Conservation (phyloP, 225 moss, liverwort and hornwort genomes). For the Polytrichum formosum region DNA sequence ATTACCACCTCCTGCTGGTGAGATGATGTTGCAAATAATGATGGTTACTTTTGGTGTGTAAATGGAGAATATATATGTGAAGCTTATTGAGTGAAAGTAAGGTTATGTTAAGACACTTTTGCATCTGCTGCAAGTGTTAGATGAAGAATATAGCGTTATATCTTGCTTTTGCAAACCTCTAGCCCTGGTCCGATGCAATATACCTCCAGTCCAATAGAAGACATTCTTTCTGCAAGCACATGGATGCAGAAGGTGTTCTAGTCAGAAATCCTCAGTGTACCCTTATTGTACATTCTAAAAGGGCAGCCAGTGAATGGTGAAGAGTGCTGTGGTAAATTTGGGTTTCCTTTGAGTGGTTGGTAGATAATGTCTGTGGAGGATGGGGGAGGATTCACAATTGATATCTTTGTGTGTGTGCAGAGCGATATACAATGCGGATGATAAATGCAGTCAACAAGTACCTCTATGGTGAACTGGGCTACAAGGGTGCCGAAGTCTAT, state of each 20-base stretch:
- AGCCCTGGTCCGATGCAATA: background rate
- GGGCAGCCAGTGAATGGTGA: too few species aligned
- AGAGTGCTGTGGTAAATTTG: too few species aligned
- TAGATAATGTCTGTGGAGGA: too few species aligned
- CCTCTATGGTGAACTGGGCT: slow-evolving; percentile 41
- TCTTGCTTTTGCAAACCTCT: background rate
- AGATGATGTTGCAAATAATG: background rate
- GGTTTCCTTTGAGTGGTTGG: too few species aligned
- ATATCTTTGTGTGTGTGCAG: slow-evolving; percentile 26
- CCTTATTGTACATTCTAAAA: too few species aligned
- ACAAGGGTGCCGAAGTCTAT: slow-evolving; percentile 53
- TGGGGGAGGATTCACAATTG: too few species aligned
- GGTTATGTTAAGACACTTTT: background rate
- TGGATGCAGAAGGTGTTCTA: too few species aligned
- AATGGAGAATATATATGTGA: background rate
- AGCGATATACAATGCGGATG: slow-evolving; percentile 71
- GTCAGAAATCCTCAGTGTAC: too few species aligned
- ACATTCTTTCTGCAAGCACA: too few species aligned
- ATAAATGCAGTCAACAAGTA: slow-evolving; percentile 58
- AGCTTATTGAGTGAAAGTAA: background rate
- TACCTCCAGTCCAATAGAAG: background rate
- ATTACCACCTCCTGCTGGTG: slow-evolving; percentile 45
- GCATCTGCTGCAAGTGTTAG: background rate
- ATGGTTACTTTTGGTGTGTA: background rate
- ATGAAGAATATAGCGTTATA: background rate